These are phyloP conservation scores for Euptelea pleiosperma DNA, from an alignment of 164 flowering plant genomes.

Conservation along the genomic window DNA sequence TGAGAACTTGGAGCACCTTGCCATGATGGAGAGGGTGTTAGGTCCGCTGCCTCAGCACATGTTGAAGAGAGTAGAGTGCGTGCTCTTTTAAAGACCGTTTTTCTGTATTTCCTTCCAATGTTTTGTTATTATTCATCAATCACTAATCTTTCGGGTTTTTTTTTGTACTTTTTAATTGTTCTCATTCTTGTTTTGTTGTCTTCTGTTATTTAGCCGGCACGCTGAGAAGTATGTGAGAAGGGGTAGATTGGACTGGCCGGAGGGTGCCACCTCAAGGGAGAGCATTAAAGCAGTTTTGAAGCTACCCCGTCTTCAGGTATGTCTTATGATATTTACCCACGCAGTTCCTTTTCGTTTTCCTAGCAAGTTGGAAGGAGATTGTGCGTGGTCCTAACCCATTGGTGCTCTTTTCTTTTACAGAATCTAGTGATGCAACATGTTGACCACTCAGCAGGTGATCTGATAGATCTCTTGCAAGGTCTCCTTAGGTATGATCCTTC, in stretches of 20 bases:
- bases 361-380: background rate
- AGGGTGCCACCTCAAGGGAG: conserved; percentile 68
- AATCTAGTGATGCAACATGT: conserved; percentile 67
- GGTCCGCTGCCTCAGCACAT: conserved; percentile 68
- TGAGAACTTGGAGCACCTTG: conserved; percentile 74
- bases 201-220: conserved; percentile 51
- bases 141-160: background rate
- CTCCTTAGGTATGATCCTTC: conserved; percentile 62
- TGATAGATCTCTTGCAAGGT: conserved; percentile 62
- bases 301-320: conserved; percentile 65
- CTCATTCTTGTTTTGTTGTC: background rate
- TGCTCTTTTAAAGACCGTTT: background rate
- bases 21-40: conserved; percentile 81
- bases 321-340: background rate
- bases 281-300: conserved; percentile 64
- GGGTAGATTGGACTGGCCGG: conserved; percentile 72
- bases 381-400: too few relatives aligned
- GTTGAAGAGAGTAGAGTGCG: conserved; percentile 63
- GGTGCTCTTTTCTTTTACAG: too few relatives aligned
- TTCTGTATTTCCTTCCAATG: too few relatives aligned
- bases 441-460: conserved; percentile 62
- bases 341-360: too few relatives aligned
- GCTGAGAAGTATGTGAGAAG: conserved; percentile 64
- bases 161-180: background rate
- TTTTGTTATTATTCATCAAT: too few relatives aligned